phyloP scores from a whole-genome alignment of 106 monocot species.

The Apostasia shenzhenica region DNA sequence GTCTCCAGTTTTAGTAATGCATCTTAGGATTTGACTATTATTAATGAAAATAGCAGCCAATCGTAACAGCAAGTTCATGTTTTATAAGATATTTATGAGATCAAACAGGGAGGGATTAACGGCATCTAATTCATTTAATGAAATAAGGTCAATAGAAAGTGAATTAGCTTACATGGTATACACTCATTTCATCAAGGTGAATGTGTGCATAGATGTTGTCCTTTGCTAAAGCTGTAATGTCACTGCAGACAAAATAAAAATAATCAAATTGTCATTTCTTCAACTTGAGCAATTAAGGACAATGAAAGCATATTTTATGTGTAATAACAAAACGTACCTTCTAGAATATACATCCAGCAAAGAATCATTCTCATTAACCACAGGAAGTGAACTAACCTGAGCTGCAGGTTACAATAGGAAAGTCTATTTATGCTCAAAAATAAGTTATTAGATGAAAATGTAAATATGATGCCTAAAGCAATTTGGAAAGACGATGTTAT shows the following conservation, averaged over 20 bases:
- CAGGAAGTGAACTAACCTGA: conserved; percentile 87
- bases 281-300: too few species aligned
- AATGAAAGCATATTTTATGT: neutral
- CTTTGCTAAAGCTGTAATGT: conserved; percentile 94
- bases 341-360: conserved; percentile 86
- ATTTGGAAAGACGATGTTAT: too few species aligned
- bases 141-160: neutral
- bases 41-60: too few species aligned
- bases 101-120: too few species aligned
- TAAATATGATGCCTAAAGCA: too few species aligned
- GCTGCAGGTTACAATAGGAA: conserved; percentile 30
- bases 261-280: neutral
- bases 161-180: conserved; percentile 64
- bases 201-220: conserved; percentile 64
- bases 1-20: too few species aligned
- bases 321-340: conserved; percentile 42
- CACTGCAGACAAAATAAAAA: conserved; percentile 45
- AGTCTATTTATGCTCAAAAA: too few species aligned
- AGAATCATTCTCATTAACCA: conserved; percentile 87
- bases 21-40: too few species aligned
- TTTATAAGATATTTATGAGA: too few species aligned
- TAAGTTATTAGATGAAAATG: too few species aligned
- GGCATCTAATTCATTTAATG: too few species aligned
- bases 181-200: conserved; percentile 60
- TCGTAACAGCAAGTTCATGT: too few species aligned